Evolutionary conservation across 495 filamentous ascomycete genomes (phyloP), one percentile per base, ranked within the genome.

Genomic region (Copromyces sp.): DNA sequence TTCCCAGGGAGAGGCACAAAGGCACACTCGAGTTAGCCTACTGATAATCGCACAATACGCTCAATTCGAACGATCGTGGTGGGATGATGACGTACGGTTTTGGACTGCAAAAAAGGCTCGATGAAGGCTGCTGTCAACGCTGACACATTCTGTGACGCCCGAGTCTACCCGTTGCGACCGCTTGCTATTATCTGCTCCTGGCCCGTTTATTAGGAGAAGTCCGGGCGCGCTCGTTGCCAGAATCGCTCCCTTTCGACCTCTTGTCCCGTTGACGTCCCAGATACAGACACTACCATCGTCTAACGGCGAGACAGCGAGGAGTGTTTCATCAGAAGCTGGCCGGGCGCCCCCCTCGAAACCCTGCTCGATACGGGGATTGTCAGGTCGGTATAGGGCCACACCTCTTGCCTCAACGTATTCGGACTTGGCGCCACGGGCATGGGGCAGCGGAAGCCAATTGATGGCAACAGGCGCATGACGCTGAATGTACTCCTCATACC

Each of bases 401-500:
- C 94, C 94, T 68, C 88, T 84, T 6, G 86, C 83, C 72, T 90
- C 88, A 20, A 86, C 75, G 39, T 81, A 74, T 71, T 77, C 74
- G 24, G 81, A 78, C 17, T 79, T 80, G 17, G 88, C 87, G 5
- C 20, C 24, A 40, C 61, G 29, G n/a, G 72, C 70, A 32, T 72
- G 70, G 14, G 76, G 71, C 69, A 89, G 85, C 75, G 93, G 87
- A 68, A 95, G 83, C 94, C 94, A 97, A 75, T 86, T 91, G 39
- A 92, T 81, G 7, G 85, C 86, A 39, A 94, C 86, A 0, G 92
- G 90, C 0, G 88, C 93, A 82, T 95, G 87, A 32, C 94, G 86
- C 37, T 93, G 92, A 74, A 95, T 91, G 79, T 92, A 97, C 80
- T 97, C 94, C 69, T 90, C 88, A 75, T 96, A 97, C 90, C 93